Evolutionary conservation across 2,329 filamentous ascomycete genomes (phyloP), one percentile per base, ranked within the genome.

Genomic region (Dactylonectria estremocensis): DNA sequence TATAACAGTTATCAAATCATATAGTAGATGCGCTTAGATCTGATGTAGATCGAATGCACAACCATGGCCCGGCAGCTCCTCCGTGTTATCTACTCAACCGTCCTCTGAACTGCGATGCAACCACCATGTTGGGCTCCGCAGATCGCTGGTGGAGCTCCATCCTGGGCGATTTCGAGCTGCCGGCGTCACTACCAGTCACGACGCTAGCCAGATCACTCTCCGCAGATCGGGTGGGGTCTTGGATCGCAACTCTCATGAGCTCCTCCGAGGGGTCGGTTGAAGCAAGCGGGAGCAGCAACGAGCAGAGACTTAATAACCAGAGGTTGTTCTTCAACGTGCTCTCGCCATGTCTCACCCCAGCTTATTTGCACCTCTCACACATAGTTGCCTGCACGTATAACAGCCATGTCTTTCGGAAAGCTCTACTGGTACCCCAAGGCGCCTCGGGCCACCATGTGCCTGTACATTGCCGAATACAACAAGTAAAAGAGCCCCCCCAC

Each of bases 341-440:
- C 24, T 31, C 14, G n/a, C 1, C 5, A 9, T n/a, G 31, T 50
- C 28, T 52, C n/a, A n/a, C 24, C 24, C 24, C 46, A n/a, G n/a
- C n/a, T 43, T n/a, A 6, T 8, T 33, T 52, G 9, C 24, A 13
- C 1, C 3, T 33, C n/a, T 2, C n/a, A 5, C 5, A 13, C 20
- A 33, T 11, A 18, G 9, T 16, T 16, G 8, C 7, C 49, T 3
- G n/a, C 4, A 11, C 8, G 2, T 18, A 52, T 8, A 3, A 6
- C 18, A 40, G 48, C 35, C 16, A 63, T 63, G 61, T 56, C 52
- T 22, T 63, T 63, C 33, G 61, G 61, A 48, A 67, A 59, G 49
- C 60, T 67, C 5, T 64, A 67, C 60, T 67, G 64, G 64, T 67
- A 67, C 31, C 64, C 64, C 31, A 67, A 67, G 54, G 64, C 64